Conservation (phyloP, 2,329 filamentous ascomycete genomes). For the Drechslerella stenobrocha region DNA sequence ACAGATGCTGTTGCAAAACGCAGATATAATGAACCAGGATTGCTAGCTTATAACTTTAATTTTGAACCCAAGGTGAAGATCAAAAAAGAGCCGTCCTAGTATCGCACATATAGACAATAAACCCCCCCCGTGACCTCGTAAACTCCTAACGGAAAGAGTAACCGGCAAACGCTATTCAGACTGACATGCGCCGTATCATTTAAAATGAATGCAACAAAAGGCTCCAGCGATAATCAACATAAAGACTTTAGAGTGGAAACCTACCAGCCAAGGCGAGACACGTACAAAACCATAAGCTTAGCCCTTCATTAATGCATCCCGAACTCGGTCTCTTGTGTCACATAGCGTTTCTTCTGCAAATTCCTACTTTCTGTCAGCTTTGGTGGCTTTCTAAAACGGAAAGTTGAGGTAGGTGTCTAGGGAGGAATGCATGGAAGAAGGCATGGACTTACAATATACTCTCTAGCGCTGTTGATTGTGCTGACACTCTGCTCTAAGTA, state of each 20-base stretch:
- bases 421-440: no score
- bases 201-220: constrained; percentile 4
- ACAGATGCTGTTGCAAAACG: background rate
- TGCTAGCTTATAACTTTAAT: background rate
- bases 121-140: constrained; percentile 1
- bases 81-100: background rate
- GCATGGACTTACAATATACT: constrained; percentile 46
- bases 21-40: background rate
- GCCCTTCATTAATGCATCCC: constrained; percentile 36
- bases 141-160: constrained; percentile 11
- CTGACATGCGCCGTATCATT: background rate
- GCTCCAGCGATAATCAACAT: background rate
- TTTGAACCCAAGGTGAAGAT: no score
- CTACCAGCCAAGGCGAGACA: background rate
- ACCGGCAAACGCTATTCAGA: constrained; percentile 8
- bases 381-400: background rate
- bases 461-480: constrained; percentile 41
- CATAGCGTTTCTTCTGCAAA: constrained; percentile 42
- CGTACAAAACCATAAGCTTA: background rate
- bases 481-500: constrained; percentile 45
- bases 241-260: background rate
- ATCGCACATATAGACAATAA: background rate
- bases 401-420: no score
- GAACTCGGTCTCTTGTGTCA: constrained; percentile 36
- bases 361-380: constrained; percentile 16